Percentiles rank a stretch among this genome's conserved stretches.
Conservation (phyloP, 192 early-diverging fungal genomes). For the Coemansia sp. region DNA sequence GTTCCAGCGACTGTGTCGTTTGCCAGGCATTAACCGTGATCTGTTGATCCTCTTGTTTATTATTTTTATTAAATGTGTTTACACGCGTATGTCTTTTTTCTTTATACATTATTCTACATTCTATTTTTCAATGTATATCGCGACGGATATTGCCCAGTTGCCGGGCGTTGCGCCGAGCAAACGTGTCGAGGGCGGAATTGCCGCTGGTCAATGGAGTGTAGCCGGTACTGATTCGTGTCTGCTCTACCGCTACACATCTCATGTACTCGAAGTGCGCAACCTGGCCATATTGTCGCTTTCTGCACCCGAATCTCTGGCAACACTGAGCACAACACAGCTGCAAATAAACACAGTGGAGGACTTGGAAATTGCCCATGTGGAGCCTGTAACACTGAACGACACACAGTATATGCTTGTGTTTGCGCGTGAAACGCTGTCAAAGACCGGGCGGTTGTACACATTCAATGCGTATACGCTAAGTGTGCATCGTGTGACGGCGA, state of each 20-base stretch:
- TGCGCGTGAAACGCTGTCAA: slow-evolving; percentile 19
- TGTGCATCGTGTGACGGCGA: slow-evolving; percentile 15
- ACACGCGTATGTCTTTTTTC: not conserved
- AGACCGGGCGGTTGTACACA: slow-evolving; percentile 18
- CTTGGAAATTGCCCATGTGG: slow-evolving; percentile 26
- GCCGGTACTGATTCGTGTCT: slow-evolving; percentile 9
- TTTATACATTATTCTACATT: not conserved
- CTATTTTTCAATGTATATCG: slow-evolving; percentile 27
- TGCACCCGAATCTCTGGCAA: slow-evolving; percentile 30
- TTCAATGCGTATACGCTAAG: slow-evolving; percentile 43
- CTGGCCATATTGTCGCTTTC: slow-evolving; percentile 10
- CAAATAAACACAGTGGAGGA: slow-evolving; percentile 23
- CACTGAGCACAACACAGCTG: slow-evolving; percentile 37
- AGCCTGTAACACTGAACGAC: slow-evolving; percentile 22
- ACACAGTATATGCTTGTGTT: slow-evolving; percentile 26
- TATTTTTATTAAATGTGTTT: not conserved
- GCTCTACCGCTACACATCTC: slow-evolving; percentile 36
- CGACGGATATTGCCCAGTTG: slow-evolving; percentile 26
- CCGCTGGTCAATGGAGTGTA: slow-evolving; percentile 5
- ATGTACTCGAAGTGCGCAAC: slow-evolving; percentile 34
- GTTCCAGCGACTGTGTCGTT: slow-evolving; percentile 35
- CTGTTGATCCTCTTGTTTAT: not conserved
- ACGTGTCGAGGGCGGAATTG: slow-evolving; percentile 14
- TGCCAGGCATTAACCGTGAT: slow-evolving; percentile 18
- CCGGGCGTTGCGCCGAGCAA: slow-evolving; percentile 17